These are phyloP conservation scores for Passiflora organensis DNA, from an alignment of 345 rosid species.

Conservation along the genomic window DNA sequence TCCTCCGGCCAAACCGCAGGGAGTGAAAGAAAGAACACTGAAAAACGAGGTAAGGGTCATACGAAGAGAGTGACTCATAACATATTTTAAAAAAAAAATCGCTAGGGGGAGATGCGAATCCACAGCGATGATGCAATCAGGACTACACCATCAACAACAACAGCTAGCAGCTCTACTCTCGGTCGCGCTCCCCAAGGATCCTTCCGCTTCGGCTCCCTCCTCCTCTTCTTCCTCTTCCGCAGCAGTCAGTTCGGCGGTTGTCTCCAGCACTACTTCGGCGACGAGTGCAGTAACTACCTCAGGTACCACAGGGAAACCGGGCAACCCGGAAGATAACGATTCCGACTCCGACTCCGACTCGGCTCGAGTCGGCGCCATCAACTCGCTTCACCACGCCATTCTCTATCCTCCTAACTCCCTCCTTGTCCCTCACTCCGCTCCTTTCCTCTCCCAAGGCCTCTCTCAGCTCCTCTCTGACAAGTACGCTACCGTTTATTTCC, in stretches of 20 bases:
- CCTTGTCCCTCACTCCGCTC: slow-evolving; percentile 76
- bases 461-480: slow-evolving; percentile 75
- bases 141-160: slow-evolving; percentile 67
- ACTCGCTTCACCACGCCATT: slow-evolving; percentile 80
- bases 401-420: slow-evolving; percentile 77
- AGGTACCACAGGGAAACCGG: slow-evolving; percentile 15
- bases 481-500: slow-evolving; percentile 34
- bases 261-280: slow-evolving; percentile 11
- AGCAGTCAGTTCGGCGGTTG: slow-evolving; percentile 22
- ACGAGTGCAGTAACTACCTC: slow-evolving; percentile 17
- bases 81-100: no score
- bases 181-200: slow-evolving; percentile 62
- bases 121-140: slow-evolving; percentile 50
- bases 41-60: no score
- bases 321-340: slow-evolving; percentile 35
- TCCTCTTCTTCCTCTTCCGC: slow-evolving; percentile 12
- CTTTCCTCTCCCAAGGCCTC: slow-evolving; percentile 75
- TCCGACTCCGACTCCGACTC: slow-evolving; percentile 28
- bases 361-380: slow-evolving; percentile 59
- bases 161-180: slow-evolving; percentile 74
- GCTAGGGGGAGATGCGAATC: slow-evolving; percentile 35
- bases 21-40: no score
- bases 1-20: no score
- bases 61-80: no score
- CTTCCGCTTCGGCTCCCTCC: slow-evolving; percentile 28